Conservation (phyloP, 805 yeast species). For the Ogataea glucozyma region DNA sequence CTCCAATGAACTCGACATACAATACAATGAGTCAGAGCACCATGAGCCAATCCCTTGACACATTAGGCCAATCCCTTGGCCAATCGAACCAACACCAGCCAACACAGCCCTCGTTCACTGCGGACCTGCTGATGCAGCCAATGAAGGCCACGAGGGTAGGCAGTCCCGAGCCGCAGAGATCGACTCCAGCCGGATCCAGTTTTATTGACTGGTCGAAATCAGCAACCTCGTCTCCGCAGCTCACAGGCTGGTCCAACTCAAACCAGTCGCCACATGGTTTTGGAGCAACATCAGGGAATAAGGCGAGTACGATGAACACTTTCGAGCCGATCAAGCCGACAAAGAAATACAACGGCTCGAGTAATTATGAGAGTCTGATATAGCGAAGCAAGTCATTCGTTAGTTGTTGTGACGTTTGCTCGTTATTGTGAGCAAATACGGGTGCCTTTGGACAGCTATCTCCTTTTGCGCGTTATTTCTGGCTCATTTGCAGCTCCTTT, state of each 20-base stretch:
- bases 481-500: no score
- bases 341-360: conserved; percentile 15
- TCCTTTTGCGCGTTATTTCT: no score
- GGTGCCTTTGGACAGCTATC: no score
- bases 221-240: neutral
- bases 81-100: neutral
- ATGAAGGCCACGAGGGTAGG: conserved; percentile 21
- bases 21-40: no score
- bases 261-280: neutral
- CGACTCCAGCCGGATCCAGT: conserved; percentile 3
- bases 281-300: no score
- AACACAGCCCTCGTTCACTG: conserved; percentile 1
- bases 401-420: no score
- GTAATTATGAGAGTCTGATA: conserved; percentile 12
- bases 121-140: conserved; percentile 25
- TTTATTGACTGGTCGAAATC: conserved; percentile 15
- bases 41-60: no score
- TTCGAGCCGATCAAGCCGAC: conserved; percentile 28
- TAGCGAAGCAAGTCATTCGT: conserved; percentile 2
- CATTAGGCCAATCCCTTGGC: no score
- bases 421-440: no score
- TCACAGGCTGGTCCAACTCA: conserved; percentile 1
- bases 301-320: conserved; percentile 3
- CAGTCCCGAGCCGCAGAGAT: conserved; percentile 9
- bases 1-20: no score